These are phyloP conservation scores for Coemansia sp. DNA, from an alignment of 192 early-diverging fungal genomes.

Conservation along the genomic window DNA sequence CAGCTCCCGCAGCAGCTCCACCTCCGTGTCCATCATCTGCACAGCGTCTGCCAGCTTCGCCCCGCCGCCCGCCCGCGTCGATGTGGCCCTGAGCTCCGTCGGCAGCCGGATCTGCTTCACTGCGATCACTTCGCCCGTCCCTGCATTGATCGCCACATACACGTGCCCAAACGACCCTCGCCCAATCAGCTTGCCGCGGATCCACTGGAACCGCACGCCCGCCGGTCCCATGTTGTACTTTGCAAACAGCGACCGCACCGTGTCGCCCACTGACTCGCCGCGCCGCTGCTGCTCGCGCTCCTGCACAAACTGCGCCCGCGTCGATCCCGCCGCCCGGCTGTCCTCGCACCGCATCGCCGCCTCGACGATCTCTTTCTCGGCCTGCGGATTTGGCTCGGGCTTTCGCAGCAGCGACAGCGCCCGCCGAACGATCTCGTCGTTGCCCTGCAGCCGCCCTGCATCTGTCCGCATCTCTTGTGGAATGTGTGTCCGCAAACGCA, in stretches of 20 bases:
- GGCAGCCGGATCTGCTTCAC: conserved; percentile 80
- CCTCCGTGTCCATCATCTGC: conserved; percentile 70
- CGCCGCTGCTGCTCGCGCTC: conserved; percentile 29
- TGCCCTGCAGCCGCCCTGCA: background rate
- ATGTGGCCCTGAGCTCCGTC: conserved; percentile 23
- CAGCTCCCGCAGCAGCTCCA: conserved; percentile 69
- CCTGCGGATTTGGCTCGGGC: conserved; percentile 51
- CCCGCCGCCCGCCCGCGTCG: background rate
- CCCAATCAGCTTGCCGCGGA: conserved; percentile 77
- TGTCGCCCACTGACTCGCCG: conserved; percentile 21
- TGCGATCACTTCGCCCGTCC: conserved; percentile 75
- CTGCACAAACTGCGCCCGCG: conserved; percentile 49
- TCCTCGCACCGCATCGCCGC: conserved; percentile 47
- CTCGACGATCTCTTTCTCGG: conserved; percentile 51
- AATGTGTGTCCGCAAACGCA: background rate
- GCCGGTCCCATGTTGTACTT: conserved; percentile 38
- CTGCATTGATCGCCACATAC: conserved; percentile 70
- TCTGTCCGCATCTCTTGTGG: background rate
- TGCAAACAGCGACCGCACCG: conserved; percentile 45
- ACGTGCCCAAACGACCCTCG: conserved; percentile 83
- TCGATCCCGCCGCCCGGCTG: conserved; percentile 31
- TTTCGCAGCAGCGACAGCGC: conserved; percentile 51
- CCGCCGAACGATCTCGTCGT: conserved; percentile 48
- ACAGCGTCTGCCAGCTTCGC: conserved; percentile 34
- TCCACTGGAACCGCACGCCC: conserved; percentile 63